Conservation (phyloP, 768 basidiomycete genomes). For the Coprinopsis marcescibilis region DNA sequence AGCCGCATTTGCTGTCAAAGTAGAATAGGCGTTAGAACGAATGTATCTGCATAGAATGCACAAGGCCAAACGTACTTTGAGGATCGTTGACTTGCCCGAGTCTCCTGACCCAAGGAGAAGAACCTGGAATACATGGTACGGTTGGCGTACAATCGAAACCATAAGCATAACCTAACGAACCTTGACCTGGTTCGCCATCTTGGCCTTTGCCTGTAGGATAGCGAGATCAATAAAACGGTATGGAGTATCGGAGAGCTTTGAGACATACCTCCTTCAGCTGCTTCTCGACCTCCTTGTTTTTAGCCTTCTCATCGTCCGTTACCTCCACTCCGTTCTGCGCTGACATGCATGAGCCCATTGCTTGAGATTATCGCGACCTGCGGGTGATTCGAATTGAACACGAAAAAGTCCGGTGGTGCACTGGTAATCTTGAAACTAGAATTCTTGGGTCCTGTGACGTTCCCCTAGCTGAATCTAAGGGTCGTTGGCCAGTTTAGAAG, state of each 20-base stretch:
- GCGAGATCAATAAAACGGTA: conserved; percentile 7
- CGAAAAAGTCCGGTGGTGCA: no score
- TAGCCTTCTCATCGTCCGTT: conserved; percentile 60
- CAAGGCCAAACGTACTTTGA: conserved; percentile 50
- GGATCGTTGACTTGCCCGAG: conserved; percentile 87
- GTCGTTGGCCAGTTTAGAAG: no score
- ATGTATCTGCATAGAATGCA: not conserved
- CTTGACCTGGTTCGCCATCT: conserved; percentile 71
- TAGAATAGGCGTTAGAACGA: not conserved
- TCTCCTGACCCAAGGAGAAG: conserved; percentile 90
- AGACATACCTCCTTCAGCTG: conserved; percentile 64
- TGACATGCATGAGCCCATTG: conserved; percentile 81
- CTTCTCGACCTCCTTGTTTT: conserved; percentile 70
- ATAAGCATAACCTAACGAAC: conserved; percentile 28
- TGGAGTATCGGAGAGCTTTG: not conserved
- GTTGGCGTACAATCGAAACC: conserved; percentile 2
- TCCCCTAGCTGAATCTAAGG: no score
- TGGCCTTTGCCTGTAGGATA: conserved; percentile 58
- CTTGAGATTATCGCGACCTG: no score
- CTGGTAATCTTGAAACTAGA: no score
- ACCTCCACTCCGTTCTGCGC: conserved; percentile 49
- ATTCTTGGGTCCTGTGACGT: no score
- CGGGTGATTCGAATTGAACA: no score
- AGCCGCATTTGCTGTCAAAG: conserved; percentile 84
- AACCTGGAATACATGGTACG: conserved; percentile 41